Conservation (phyloP, 1,284 basidiomycete genomes). For the Gymnopus androsaceus region DNA sequence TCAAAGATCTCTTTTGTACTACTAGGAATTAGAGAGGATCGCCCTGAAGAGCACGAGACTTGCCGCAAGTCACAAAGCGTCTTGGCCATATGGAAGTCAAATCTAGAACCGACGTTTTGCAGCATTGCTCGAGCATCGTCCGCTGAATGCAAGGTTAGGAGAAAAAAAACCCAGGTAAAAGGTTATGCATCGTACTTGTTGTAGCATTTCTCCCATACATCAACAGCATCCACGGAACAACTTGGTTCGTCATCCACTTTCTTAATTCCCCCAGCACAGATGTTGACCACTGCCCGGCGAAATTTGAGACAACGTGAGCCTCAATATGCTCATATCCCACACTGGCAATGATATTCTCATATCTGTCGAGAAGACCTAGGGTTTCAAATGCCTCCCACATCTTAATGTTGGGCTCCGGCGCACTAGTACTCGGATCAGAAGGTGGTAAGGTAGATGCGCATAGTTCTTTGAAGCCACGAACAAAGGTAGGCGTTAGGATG, state of each 20-base stretch:
- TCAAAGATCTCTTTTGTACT: slow-evolving; percentile 92
- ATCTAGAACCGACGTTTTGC: slow-evolving; percentile 80
- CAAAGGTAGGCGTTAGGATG: slow-evolving; percentile 64
- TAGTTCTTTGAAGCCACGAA: slow-evolving; percentile 63
- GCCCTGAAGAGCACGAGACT: slow-evolving; percentile 24
- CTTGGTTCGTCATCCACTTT: slow-evolving; percentile 74
- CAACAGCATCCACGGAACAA: slow-evolving; percentile 82
- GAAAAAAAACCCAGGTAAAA: slow-evolving; percentile 20
- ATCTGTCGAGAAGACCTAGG: slow-evolving; percentile 81
- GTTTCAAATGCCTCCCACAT: slow-evolving; percentile 70
- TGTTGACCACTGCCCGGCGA: slow-evolving; percentile 68
- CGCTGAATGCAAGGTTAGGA: slow-evolving; percentile 41
- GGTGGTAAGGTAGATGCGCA: slow-evolving; percentile 57
- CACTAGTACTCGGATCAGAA: slow-evolving; percentile 29
- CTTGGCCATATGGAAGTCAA: slow-evolving; percentile 91
- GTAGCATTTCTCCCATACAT: slow-evolving; percentile 72
- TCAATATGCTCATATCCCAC: slow-evolving; percentile 88
- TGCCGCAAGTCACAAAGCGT: slow-evolving; percentile 84
- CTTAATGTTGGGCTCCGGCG: slow-evolving; percentile 30
- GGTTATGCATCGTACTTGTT: slow-evolving; percentile 44
- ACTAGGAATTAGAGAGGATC: neutral
- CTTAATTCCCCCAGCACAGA: slow-evolving; percentile 65
- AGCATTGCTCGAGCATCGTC: slow-evolving; percentile 74
- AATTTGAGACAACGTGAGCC: slow-evolving; percentile 64
- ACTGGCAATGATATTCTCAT: slow-evolving; percentile 79